Conservation (phyloP, 2,329 filamentous ascomycete species). For the Escovopsis sp. region DNA sequence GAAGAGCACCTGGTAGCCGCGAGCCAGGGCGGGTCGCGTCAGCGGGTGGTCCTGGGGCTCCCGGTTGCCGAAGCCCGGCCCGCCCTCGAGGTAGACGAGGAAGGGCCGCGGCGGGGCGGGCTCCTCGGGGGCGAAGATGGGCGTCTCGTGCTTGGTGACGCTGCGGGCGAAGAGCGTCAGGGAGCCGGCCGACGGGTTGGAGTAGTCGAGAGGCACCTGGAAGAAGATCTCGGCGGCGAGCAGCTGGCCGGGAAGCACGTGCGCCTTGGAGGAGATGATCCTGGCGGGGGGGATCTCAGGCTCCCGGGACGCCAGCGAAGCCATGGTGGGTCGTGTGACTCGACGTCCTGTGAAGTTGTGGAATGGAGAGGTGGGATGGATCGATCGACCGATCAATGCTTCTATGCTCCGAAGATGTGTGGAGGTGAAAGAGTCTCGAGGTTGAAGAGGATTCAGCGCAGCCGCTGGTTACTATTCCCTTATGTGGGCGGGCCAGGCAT, state of each 20-base stretch:
- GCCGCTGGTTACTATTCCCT: no score
- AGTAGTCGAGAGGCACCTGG: slow-evolving; percentile 70
- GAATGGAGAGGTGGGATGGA: background rate
- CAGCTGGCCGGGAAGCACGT: slow-evolving; percentile 46
- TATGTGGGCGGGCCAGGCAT: no score
- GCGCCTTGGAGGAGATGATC: slow-evolving; percentile 27
- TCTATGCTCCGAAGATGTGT: no score
- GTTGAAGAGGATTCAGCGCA: no score
- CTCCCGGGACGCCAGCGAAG: background rate
- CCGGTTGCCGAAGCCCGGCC: slow-evolving; percentile 65
- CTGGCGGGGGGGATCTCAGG: slow-evolving; percentile 21
- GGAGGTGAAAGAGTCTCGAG: no score
- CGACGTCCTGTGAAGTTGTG: background rate
- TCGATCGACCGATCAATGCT: no score
- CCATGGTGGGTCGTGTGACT: slow-evolving; percentile 4
- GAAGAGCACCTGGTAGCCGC: slow-evolving; percentile 72
- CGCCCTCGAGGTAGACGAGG: slow-evolving; percentile 69
- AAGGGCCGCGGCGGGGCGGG: slow-evolving; percentile 31
- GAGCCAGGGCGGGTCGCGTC: slow-evolving; percentile 55
- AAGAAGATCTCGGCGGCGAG: slow-evolving; percentile 73
- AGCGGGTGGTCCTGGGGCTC: slow-evolving; percentile 60
- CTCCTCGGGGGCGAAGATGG: slow-evolving; percentile 34
- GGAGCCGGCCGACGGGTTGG: slow-evolving; percentile 40
- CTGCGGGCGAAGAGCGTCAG: slow-evolving; percentile 68
- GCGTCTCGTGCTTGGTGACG: slow-evolving; percentile 50